Base-by-base conservation (phyloP, 1,284 basidiomycete species). In the Xanthoconium separans region DNA sequence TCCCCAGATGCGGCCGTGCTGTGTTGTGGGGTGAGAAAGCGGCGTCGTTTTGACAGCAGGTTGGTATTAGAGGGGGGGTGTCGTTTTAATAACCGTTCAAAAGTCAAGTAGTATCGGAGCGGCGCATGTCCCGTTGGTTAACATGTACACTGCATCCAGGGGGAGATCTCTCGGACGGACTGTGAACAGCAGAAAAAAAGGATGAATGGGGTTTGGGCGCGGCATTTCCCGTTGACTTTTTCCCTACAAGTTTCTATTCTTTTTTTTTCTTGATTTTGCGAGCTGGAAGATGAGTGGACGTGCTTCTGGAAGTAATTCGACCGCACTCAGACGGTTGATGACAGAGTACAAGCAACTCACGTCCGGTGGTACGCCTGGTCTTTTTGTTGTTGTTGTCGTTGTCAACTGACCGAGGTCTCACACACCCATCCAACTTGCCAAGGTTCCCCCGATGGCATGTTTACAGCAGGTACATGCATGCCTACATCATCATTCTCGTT, bases 341-440 rank as follows among this genome's bases (percentile, higher is more conserved):
- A 95, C 90, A 13, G 93, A 97, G 70, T 95, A 95, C 78, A 90
- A 87, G 68, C 92, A 95, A 63, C 82, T 97, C 63, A 93, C 82
- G 0, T 76, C 84, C 0, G 77, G 81, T 65, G 82, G 81, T 78
- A 53, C 52, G 75, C 61, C 15, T 5, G 6, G 27, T 27, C 6
- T 27, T 7, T 6, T 27, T 27, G n/a, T n/a, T n/a, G 9, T 2
- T n/a, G 36, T 18, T 11, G 10, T 15, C 7, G 1, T 36, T 16
- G 34, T 16, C 33, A 34, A 13, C 33, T 11, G 31, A 33, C 33
- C 33, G 8, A 8, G 1, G n/a, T 8, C 30, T 5, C 18, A 24
- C 20, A 22, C 40, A 44, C 53, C 43, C 45, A 43, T 15, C 42
- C 34, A 41, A 13, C 34, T 75, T 3, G 22, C 22, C 22, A 33